These are phyloP conservation scores for Populus trichocarpa DNA, from an alignment of 441 rosid genomes.

Conservation along the genomic window DNA sequence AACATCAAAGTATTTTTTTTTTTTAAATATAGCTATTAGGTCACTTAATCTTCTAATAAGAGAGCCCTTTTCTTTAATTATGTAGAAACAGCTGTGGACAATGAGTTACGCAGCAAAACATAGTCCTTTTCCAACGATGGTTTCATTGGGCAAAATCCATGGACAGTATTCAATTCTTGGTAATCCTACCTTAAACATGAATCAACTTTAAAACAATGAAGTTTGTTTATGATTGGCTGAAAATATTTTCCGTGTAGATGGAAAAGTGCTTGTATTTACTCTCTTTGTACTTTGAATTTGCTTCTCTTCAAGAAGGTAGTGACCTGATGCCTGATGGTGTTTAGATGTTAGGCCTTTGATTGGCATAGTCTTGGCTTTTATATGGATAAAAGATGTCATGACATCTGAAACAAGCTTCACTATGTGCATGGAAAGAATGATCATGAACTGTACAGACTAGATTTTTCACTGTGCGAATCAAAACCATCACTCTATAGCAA, in stretches of 20 bases:
- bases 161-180: background rate
- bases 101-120: background rate
- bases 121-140: background rate
- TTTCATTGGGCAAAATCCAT: background rate
- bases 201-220: slow-evolving; percentile 1
- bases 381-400: background rate
- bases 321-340: background rate
- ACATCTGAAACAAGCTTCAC: background rate
- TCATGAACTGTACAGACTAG: background rate
- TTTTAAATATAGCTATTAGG: background rate
- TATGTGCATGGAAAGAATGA: background rate
- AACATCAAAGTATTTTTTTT: too few species aligned
- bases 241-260: background rate
- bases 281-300: background rate
- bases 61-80: background rate
- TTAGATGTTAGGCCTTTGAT: background rate
- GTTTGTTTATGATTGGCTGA: background rate
- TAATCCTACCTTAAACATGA: background rate
- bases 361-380: background rate
- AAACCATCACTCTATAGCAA: slow-evolving; percentile 19
- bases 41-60: background rate
- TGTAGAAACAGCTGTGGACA: background rate
- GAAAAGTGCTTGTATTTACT: background rate
- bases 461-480: slow-evolving; percentile 5
- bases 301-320: background rate